A percentile compares a stretch with the other conserved stretches of the same genome.
Conservation (phyloP, 192 early-diverging fungal species). For the Diversispora epigaea region DNA sequence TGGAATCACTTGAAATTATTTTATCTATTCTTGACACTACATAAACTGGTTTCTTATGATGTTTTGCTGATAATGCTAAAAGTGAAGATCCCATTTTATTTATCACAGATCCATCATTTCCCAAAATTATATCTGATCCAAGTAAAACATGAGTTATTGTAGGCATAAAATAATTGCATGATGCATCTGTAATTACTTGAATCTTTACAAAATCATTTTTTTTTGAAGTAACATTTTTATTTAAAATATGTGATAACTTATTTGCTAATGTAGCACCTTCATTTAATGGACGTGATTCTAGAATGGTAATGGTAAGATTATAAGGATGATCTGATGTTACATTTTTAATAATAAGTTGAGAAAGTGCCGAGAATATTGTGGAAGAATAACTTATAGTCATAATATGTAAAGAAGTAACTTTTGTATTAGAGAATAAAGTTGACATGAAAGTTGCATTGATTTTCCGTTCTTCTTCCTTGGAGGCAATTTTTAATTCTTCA, state of each 20-base stretch:
- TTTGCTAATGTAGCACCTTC: conserved; percentile 11
- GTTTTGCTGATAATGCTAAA: conserved; percentile 9
- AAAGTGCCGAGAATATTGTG: conserved; percentile 8
- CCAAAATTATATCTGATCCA: conserved; percentile 15
- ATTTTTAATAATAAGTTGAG: conserved; percentile 7
- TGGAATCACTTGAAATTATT: not conserved
- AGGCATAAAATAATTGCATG: conserved; percentile 27
- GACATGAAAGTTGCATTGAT: conserved; percentile 3
- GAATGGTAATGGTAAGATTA: not conserved
- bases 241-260: not conserved
- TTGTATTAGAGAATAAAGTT: not conserved
- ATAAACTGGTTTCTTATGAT: conserved; percentile 7
- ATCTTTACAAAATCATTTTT: not conserved
- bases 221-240: not conserved
- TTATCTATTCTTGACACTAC: conserved; percentile 7
- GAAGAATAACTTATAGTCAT: conserved; percentile 25
- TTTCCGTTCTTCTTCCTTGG: not conserved
- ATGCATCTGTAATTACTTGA: conserved; percentile 21
- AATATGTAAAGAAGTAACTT: not conserved
- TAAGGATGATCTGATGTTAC: not conserved
- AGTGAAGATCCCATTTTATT: conserved; percentile 25
- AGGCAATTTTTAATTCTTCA: not conserved
- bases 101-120: conserved; percentile 22
- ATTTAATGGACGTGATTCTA: conserved; percentile 27
- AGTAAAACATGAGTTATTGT: conserved; percentile 24